Base-by-base conservation (phyloP, 495 filamentous ascomycete species). In the Chaetomium fimeti region DNA sequence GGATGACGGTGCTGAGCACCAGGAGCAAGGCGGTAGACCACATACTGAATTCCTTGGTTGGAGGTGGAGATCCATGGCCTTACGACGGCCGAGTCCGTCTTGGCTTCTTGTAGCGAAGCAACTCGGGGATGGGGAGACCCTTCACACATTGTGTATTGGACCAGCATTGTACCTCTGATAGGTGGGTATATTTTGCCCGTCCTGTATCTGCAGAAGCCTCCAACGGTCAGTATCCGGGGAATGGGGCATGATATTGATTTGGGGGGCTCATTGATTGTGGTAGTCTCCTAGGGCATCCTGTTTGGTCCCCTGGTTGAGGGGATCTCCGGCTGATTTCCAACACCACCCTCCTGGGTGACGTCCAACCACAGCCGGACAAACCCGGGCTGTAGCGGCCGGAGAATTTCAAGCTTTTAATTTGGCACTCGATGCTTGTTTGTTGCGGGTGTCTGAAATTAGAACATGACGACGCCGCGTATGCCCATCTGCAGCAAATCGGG, bases 271-370 rank as follows among this genome's bases (percentile, higher is more conserved):
- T 61, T 29, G 57, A 51, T 66, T 48, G 16, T 38, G 25, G 57
- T 16, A 42, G 43, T 15, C 45, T 18, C 36, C 27, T 4, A 27
- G 24, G n/a, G 2, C 11, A 20, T 28, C 28, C 27, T 27, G 11
- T 57, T 61, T 66, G 58, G 63, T 42, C 52, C 5, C 4, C 28
- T 18, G 56, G 2, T 40, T 18, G 29, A 40, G 24, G 55, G 12
- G 40, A 42, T 43, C 43, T 57, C 42, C 61, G 65, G 61, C 65
- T 67, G 65, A 67, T 64, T 12, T 51, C 28, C 52, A 22, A 40
- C 25, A 45, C 40, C 29, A 58, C 24, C 22, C 40, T 13, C 1
- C n/a, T 16, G 3, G 13, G 32, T 32, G 38, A 59, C 43, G 22
- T 49, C 32, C 49, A 12, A 56, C 13, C 42, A 56, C 49, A 62